Base-by-base conservation (phyloP, 2,329 filamentous ascomycete species). In the Ophioceras dolichostomum region DNA sequence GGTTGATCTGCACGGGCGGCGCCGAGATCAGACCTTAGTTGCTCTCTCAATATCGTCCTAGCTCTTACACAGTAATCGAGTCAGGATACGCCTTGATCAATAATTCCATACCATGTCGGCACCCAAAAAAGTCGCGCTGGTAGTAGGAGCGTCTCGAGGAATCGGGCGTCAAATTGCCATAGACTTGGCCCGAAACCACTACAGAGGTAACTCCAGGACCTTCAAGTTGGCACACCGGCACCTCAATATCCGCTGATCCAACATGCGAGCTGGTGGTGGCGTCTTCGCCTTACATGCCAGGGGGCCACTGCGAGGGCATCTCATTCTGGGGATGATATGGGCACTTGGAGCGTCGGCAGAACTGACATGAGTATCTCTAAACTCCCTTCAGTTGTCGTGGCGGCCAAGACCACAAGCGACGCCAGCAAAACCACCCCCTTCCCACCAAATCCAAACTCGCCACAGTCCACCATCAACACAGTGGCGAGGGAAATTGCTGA, bases 311-410 rank as follows among this genome's bases (percentile, higher is more conserved):
- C n/a, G n/a, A n/a, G n/a, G n/a, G n/a, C n/a, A n/a, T n/a, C n/a
- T n/a, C n/a, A n/a, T n/a, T n/a, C n/a, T n/a, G n/a, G n/a, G n/a
- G n/a, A n/a, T n/a, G n/a, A n/a, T n/a, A n/a, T n/a, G n/a, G n/a
- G n/a, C n/a, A n/a, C n/a, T n/a, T n/a, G n/a, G n/a, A n/a, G n/a
- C n/a, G n/a, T n/a, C n/a, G n/a, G n/a, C n/a, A n/a, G n/a, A n/a
- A n/a, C n/a, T n/a, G n/a, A n/a, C n/a, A n/a, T n/a, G n/a, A n/a
- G n/a, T n/a, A n/a, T n/a, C n/a, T n/a, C n/a, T n/a, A n/a, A n/a
- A n/a, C n/a, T n/a, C n/a, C n/a, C n/a, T n/a, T n/a, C n/a, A 84
- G 83, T 88, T 45, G 76, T 87, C 42, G 76, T 91, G 21, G 73
- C 83, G 5, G 83, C 84, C 20, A 91, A 89, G 53, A 78, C 77